Evolutionary conservation across 495 filamentous ascomycete genomes (phyloP), one percentile per base, ranked within the genome.

Genomic region (Trichocladium uniseriatum): DNA sequence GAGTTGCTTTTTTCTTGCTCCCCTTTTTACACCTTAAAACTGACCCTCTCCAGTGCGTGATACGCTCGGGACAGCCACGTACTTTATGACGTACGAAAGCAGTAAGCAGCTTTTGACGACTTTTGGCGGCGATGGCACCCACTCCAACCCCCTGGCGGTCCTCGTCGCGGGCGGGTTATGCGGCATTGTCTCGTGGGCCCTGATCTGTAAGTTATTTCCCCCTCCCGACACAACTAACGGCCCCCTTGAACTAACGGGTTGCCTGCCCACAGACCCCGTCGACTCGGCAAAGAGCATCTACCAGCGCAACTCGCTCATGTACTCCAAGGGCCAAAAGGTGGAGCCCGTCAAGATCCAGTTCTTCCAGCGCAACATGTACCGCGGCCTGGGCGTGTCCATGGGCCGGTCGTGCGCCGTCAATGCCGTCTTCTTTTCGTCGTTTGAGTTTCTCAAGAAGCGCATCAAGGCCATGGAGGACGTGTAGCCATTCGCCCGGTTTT

Each of bases 11-110:
- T n/a, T 42, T 40, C 18, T 32, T 41, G 6, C 22, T 5, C 6
- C 41, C 16, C 20, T 31, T 39, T 7, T 39, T n/a, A n/a, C n/a
- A n/a, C n/a, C n/a, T n/a, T n/a, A n/a, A n/a, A n/a, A 61, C 49
- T 22, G 34, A 4, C 24, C 19, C 6, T 13, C 9, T 34, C 31
- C 44, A 77, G 79, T 94, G 61, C 80, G 90, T 39, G 90, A 96
- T 61, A 92, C 87, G 0, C 74, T 95, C 40, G 90, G 90, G 20
- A 92, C 90, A 2, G 87, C 77, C 2, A 82, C 94, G 46, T 96
- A 95, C 63, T 96, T 96, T 59, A 81, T 83, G 48, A 86, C 89
- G 52, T 96, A 96, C 61, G 90, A 96, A 61, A 87, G 82, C 53
- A 80, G 81, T 48, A 95, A 96, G 66, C 86, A 95, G 64, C 59